These are phyloP conservation scores for Marsdenia floribunda DNA, from an alignment of 257 asterid species.

Conservation along the genomic window DNA sequence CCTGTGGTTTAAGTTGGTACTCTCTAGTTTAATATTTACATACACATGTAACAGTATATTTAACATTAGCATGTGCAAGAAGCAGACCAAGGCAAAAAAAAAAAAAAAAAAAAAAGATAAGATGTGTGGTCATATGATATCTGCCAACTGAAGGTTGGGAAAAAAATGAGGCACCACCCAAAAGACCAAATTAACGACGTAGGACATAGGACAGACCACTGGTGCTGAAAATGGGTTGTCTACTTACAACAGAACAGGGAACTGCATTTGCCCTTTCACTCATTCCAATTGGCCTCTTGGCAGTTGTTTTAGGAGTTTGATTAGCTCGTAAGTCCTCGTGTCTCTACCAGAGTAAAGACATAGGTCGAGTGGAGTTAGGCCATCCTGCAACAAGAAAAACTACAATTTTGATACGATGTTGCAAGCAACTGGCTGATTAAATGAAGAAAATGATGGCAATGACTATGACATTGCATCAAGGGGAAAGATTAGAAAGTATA, in stretches of 20 bases:
- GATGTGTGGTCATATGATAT: background rate
- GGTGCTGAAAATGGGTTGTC: background rate
- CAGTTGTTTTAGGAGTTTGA: conserved; percentile 50
- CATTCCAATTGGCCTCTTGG: conserved; percentile 21
- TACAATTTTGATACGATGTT: background rate
- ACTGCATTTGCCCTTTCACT: background rate
- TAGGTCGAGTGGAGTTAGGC: conserved; percentile 58
- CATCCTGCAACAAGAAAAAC: conserved; percentile 46
- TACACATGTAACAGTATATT: no score
- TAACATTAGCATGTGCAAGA: no score
- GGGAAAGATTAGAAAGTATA: background rate
- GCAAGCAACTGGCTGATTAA: background rate
- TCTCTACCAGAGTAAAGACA: conserved; percentile 69
- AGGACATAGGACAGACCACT: background rate
- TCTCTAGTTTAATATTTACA: no score
- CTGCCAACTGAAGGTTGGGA: background rate
- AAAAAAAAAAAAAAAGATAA: no score
- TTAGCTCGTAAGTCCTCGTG: conserved; percentile 61
- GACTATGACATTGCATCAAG: background rate
- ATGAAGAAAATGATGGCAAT: background rate
- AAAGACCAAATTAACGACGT: background rate
- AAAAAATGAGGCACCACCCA: background rate
- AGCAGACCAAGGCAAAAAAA: no score
- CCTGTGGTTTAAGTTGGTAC: no score
- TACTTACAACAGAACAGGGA: background rate